Evolutionary conservation across 129 eudicot genomes (phyloP).

Genomic region (Solidago caesia): DNA sequence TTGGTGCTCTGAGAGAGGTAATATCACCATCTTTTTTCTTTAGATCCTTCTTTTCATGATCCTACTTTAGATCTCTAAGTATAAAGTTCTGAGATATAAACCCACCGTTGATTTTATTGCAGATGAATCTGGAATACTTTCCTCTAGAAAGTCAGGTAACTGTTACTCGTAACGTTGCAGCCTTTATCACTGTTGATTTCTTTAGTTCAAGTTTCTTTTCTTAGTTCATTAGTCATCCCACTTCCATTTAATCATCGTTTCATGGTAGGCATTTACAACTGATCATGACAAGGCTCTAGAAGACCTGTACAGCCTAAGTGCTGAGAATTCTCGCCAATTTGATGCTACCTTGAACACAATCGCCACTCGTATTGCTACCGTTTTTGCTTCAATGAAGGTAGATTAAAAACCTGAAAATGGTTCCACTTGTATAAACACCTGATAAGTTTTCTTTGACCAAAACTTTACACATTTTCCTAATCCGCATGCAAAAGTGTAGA

Average conservation of each 20-base stretch:
- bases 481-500: no score
- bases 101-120: slow-evolving; percentile 26
- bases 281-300: slow-evolving; percentile 80
- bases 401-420: background rate
- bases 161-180: background rate
- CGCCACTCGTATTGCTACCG: slow-evolving; percentile 83
- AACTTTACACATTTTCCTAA: no score
- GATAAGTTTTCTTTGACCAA: no score
- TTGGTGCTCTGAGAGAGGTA: slow-evolving; percentile 94
- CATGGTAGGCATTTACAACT: slow-evolving; percentile 64
- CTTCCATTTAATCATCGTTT: background rate
- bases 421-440: background rate
- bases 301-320: slow-evolving; percentile 59
- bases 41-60: background rate
- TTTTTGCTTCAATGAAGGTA: slow-evolving; percentile 97
- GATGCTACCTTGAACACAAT: slow-evolving; percentile 65
- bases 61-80: background rate
- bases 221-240: background rate
- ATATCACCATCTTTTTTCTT: slow-evolving; percentile 17
- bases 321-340: slow-evolving; percentile 59
- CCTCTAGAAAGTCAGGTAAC: slow-evolving; percentile 85
- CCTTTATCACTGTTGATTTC: no score
- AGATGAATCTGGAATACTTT: slow-evolving; percentile 97
- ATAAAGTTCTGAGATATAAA: slow-evolving; percentile 12
- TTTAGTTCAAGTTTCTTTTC: background rate